Conservation (phyloP, 2,329 filamentous ascomycete species). For the Fusarium ambrosium region DNA sequence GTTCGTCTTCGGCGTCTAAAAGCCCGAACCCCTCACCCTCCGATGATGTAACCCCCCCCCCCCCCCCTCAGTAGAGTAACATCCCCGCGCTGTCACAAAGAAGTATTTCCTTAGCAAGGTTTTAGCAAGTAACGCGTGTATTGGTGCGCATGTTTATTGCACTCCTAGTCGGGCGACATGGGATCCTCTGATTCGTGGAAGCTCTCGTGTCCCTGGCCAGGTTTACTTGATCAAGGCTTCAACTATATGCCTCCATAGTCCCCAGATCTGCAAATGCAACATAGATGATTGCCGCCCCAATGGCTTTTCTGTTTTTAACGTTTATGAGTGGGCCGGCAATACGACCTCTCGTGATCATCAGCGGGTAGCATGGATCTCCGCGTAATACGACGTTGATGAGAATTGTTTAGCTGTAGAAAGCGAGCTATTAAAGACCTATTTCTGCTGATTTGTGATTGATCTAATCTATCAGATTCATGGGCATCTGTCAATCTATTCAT, state of each 20-base stretch:
- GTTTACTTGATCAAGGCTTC: constrained; percentile 8
- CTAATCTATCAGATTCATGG: neutral
- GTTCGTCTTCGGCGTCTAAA: neutral
- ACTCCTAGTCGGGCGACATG: neutral
- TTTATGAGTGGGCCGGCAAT: neutral
- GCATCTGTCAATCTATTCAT: neutral
- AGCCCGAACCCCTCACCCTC: constrained; percentile 6
- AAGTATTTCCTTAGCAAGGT: neutral
- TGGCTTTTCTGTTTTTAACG: neutral
- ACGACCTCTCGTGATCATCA: constrained; percentile 1
- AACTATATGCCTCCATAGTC: constrained; percentile 6
- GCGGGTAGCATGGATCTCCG: neutral
- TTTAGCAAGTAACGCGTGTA: neutral
- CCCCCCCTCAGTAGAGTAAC: neutral
- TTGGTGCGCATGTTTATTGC: constrained; percentile 24
- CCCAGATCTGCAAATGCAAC: constrained; percentile 35
- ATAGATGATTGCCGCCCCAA: constrained; percentile 25
- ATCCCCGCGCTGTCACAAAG: neutral
- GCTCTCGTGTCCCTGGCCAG: neutral
- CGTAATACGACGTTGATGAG: neutral
- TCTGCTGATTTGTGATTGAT: neutral
- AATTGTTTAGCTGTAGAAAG: too few species aligned
- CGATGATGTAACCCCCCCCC: neutral
- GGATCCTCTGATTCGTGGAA: constrained; percentile 28
- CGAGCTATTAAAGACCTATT: neutral